Evolutionary conservation across 257 asterid genomes (phyloP), one percentile per base, ranked within the genome.

Genomic region (Asclepias syriaca): DNA sequence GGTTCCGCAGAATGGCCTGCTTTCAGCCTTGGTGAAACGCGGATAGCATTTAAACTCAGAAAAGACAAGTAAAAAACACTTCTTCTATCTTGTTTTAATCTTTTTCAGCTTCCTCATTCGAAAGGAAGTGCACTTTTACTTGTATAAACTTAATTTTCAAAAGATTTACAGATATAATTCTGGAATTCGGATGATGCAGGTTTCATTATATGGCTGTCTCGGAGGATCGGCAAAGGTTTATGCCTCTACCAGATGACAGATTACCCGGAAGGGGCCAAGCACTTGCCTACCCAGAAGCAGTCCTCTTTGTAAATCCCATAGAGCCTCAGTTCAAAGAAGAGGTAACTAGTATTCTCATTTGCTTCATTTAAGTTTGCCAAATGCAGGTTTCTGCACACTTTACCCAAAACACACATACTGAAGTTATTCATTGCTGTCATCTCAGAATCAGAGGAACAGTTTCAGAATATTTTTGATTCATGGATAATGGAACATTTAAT

Each of bases 211-310:
- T 92, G 97, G 96, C 95, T 13, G 78, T 85, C 71, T 88, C 89
- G 70, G 96, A 87, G 68, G 80, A 87, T 75, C 82, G 91, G 57
- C 88, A 70, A 72, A 80, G 97, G 67, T 73, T 81, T 58, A 89
- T 89, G 96, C 97, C 97, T 32, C 82, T 85, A 60, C 96, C 96
- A 56, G 97, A 91, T 48, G 97, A 91, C 61, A 78, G 97, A 66
- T 79, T 83, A 75, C 78, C 85, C 27, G 87, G 82, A 60, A 81
- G 96, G 79, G 84, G 90, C 56, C 87, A 86, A 6, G 79, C 84
- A 43, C 87, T 91, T 77, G 90, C 82, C 14, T 91, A 85, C 72
- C 87, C 96, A 6, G 96, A 91, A 79, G 97, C 96, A 4, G 93
- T 91, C 58, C 85, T 83, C 14, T 90, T 91, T n/a, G 84, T 82